phyloP scores from a whole-genome alignment of 129 eudicot genomes.

The Tagetes erecta region DNA sequence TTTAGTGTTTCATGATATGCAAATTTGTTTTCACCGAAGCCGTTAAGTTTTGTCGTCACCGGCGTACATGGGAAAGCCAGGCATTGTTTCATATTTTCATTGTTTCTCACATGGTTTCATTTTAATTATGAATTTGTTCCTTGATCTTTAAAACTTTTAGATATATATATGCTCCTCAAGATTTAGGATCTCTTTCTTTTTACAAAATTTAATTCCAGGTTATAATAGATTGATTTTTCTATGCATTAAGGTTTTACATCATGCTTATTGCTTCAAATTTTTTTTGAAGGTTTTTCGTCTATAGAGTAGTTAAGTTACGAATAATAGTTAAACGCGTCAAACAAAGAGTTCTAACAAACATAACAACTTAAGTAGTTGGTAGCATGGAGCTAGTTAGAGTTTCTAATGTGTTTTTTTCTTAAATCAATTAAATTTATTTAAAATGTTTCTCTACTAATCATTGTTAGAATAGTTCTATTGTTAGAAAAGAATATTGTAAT shows the following conservation, averaged over 20 bases:
- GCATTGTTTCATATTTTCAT: constrained; percentile 45
- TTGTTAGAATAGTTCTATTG: too few relatives aligned
- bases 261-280: neutral
- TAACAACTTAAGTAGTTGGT: too few relatives aligned
- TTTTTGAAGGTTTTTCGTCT: neutral
- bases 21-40: constrained; percentile 25
- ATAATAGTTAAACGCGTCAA: neutral
- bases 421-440: too few relatives aligned
- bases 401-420: too few relatives aligned
- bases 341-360: neutral
- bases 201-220: constrained; percentile 5
- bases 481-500: too few relatives aligned
- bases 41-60: constrained; percentile 35
- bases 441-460: too few relatives aligned
- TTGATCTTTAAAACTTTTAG: too few relatives aligned
- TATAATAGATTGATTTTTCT: neutral
- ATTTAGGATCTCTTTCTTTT: too few relatives aligned
- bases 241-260: neutral
- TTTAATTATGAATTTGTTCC: too few relatives aligned
- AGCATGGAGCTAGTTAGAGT: too few relatives aligned
- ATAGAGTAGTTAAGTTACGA: constrained; percentile 9
- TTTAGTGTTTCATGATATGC: constrained; percentile 25
- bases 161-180: too few relatives aligned
- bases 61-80: constrained; percentile 87
- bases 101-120: neutral